Evolutionary conservation across 1,284 basidiomycete species (phyloP), one percentile per base, ranked within the genome.

Genomic region (Salmacisia buchloeana): DNA sequence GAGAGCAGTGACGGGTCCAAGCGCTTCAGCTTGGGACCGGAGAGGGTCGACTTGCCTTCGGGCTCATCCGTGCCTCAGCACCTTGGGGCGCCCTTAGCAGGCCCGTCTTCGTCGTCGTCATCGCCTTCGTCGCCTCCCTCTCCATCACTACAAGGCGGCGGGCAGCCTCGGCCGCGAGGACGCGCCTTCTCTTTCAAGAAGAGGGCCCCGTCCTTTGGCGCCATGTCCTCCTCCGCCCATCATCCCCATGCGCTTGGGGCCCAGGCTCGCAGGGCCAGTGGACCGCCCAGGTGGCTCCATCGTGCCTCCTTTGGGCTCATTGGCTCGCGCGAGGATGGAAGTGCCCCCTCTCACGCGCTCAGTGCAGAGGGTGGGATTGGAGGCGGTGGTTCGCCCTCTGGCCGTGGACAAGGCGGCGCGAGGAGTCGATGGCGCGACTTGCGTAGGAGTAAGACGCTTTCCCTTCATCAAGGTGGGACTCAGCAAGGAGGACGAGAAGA

Each of bases 401-500:
- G n/a, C n/a, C n/a, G n/a, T n/a, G n/a, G n/a, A n/a, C n/a, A n/a
- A n/a, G n/a, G n/a, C 36, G 36, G 36, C n/a, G 36, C 56, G 4
- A 31, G 49, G 15, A n/a, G 27, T n/a, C 27, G 49, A 12, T 54
- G 49, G 49, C 31, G 27, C 29, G 34, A 54, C 21, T 31, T 54
- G 18, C 27, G 49, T 3, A 27, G 49, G 18, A 54, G 12, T 3
- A 27, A 54, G 27, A 54, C 49, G 63, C 60, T 71, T 67, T 18
- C 59, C 63, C 39, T 68, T 61, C 3, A 58, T 59, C 58, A 64
- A n/a, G 31, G 39, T 21, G 4, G 39, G 39, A 4, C 49, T 2
- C 25, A 31, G 27, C 29, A 31, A 54, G 49, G 49, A 31, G 13
- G 49, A 66, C 6, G 64, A 66, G 59, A 70, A 66, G 43, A 70